Evolutionary conservation across 305 asterid species (phyloP), one percentile per base, ranked within the genome.

Genomic region (Solanum hybrid): DNA sequence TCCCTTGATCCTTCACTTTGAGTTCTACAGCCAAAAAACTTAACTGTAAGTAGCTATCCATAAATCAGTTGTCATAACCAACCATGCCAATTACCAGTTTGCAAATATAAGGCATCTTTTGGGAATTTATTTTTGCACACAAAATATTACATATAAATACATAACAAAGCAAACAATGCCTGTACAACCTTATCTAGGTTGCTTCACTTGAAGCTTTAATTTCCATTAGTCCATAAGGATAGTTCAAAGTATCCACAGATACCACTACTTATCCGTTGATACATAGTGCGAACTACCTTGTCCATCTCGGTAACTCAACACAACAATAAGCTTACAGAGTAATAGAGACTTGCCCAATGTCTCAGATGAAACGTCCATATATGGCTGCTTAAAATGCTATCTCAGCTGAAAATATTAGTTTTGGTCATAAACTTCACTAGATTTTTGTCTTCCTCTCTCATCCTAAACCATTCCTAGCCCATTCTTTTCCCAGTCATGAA

Each of bases 1-100:
- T 79, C 90, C 92, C 86, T 33, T 61, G 93, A 72, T 91, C 94
- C 68, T 89, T 93, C 91, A 91, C 94, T 92, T 94, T 94, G 41
- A 98, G 92, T 89, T 94, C 99, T 98, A 94, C 91, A 93, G 57
- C 29, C 92, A 89, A 90, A 92, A 37, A 84, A 31, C 29, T 17
- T 20, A 29, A 84, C 3, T 3, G 33, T 78, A 27, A 61, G 72
- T 61, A 61, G 5, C 72, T 7, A 61, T 61, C 26, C 10, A 61
- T 22, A 61, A 77, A 41, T 77, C 14, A 24, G 39, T 88, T 72
- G 37, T 51, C 45, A 88, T 33, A 45, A 31, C 39, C 57, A 88
- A 77, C 76, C 31, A 39, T 31, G 73, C 37, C 10, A 51, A 51
- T 85, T 57, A 85, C 13, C 45, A 32, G n/a, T 57, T 85, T 57